Conservation (phyloP, 768 basidiomycete genomes). For the Tylopilus sp. region DNA sequence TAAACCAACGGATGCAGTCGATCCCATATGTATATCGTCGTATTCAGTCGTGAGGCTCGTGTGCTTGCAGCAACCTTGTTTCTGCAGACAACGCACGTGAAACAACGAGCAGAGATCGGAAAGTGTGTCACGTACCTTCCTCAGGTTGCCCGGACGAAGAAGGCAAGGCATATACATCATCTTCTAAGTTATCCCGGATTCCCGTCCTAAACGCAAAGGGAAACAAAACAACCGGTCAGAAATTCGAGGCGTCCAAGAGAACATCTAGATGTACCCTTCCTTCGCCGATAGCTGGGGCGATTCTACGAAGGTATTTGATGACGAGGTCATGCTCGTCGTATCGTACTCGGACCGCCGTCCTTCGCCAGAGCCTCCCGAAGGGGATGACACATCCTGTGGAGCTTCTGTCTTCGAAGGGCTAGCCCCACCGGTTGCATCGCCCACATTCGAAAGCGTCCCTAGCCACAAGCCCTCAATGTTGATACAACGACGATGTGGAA, state of each 20-base stretch:
- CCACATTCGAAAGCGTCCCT: slow-evolving; percentile 69
- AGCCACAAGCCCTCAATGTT: not conserved
- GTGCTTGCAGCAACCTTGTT: not conserved
- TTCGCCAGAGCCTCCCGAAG: slow-evolving; percentile 8
- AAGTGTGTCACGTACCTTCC: not conserved
- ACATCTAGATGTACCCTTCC: not conserved
- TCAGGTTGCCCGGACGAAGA: not conserved
- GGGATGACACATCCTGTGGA: slow-evolving; percentile 40
- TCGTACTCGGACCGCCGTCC: not conserved
- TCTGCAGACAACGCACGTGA: not conserved
- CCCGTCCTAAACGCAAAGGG: not conserved
- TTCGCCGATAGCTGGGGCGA: not conserved
- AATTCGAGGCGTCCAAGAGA: not conserved
- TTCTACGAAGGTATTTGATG: not conserved
- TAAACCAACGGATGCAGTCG: no score
- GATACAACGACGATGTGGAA: not conserved
- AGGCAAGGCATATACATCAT: not conserved
- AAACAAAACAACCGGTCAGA: not conserved
- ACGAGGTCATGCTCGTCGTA: not conserved
- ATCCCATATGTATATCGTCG: no score
- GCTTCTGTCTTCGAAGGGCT: no score
- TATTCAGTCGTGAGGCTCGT: no score
- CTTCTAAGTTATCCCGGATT: not conserved
- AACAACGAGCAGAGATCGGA: not conserved
- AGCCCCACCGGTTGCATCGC: slow-evolving; percentile 33